Base-by-base conservation (phyloP, 192 early-diverging fungal species). In the Coemansia umbellata region DNA sequence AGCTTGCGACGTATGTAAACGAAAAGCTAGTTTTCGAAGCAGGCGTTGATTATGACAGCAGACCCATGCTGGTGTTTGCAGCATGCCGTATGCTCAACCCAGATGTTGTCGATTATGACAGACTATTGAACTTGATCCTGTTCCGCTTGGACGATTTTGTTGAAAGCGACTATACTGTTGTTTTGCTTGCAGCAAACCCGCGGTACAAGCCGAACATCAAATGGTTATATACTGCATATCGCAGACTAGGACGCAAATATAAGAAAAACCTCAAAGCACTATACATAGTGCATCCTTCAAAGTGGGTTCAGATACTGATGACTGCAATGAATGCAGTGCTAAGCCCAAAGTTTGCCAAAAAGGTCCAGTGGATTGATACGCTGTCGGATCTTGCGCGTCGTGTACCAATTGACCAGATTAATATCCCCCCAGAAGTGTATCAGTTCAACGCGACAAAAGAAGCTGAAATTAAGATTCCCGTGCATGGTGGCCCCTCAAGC, bases 211-310 rank as follows among this genome's bases (percentile, higher is more conserved):
- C 94, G 36, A 81, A 77, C 8, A 86, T 89, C 86, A 63, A 79
- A 17, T 97, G 92, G 92, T 76, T 94, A 37, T 82, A 89, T 58
- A 85, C 79, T 52, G 90, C 91, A n/a, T 94, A 97, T 62, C 69
- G 87, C 15, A 82, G 82, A 23, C 55, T 97, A 32, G 81, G 82
- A 28, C 68, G 91, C 77, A 90, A 89, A 86, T 86, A 89, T 79
- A 92, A 93, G 52, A 98, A 98, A 76, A 95, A 98, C 69, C 72
- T 98, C 31, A 95, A 95, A 70, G 82, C 82, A 15, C 74, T 98
- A 10, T 91, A 90, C 69, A 84, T 98, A 28, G 92, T 98, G 3
- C 93, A 98, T 74, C 87, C 92, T n/a, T 84, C 89, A 14, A 78
- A 82, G 19, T 91, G 87, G 84, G 83, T 88, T 44, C 82, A 87